Conservation (phyloP, 495 filamentous ascomycete species). For the Penicillium nucicola region DNA sequence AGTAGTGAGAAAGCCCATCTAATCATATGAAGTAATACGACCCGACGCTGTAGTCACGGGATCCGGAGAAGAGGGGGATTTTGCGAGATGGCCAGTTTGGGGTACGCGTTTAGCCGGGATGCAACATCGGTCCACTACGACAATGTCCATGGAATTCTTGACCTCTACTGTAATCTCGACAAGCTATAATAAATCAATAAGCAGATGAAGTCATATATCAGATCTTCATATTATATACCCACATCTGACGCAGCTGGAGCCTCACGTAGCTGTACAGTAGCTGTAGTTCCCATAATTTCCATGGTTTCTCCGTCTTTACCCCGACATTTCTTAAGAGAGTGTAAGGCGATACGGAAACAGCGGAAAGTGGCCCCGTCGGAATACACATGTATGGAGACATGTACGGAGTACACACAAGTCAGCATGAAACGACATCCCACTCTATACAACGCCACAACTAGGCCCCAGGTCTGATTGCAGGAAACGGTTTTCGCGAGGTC, state of each 20-base stretch:
- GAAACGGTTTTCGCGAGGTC: conserved; percentile 9
- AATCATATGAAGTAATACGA: conserved; percentile 2
- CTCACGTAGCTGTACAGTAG: no score
- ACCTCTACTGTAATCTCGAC: no score
- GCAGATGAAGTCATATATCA: not conserved
- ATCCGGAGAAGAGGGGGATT: conserved; percentile 11
- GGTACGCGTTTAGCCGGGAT: conserved; percentile 9
- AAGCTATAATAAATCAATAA: not conserved
- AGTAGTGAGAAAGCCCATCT: not conserved
- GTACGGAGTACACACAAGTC: not conserved
- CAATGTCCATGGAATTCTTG: no score
- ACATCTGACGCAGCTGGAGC: no score
- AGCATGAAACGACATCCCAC: not conserved
- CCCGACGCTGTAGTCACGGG: conserved; percentile 3
- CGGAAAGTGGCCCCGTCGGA: no score
- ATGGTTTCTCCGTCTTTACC: not conserved
- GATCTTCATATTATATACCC: not conserved
- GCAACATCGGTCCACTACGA: conserved; percentile 2
- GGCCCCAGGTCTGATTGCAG: conserved; percentile 1
- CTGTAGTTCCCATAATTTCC: no score
- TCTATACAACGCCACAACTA: not conserved
- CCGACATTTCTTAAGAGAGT: not conserved
- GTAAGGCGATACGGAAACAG: no score
- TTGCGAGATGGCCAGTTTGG: conserved; percentile 10
- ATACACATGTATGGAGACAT: not conserved